phyloP scores from a whole-genome alignment of 345 rosid species.

The Eucalyptus leucophloia region DNA sequence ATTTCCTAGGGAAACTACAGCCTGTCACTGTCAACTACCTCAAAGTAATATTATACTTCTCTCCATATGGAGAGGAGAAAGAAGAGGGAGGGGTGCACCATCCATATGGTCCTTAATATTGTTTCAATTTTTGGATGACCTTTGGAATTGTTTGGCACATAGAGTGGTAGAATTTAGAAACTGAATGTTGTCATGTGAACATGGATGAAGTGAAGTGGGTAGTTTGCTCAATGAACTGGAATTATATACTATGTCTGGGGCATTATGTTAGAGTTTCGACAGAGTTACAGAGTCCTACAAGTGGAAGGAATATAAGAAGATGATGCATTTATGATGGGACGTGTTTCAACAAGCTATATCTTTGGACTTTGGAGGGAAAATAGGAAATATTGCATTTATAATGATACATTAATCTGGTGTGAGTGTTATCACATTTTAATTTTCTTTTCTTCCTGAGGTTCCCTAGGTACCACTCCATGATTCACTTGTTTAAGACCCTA shows the following conservation, averaged over 20 bases:
- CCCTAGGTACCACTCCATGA: slow-evolving; percentile 46
- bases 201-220: background rate
- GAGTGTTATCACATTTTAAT: background rate
- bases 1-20: background rate
- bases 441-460: background rate
- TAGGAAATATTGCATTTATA: background rate
- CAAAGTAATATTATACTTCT: background rate
- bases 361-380: background rate
- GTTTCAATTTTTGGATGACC: background rate
- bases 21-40: background rate
- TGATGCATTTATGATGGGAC: background rate
- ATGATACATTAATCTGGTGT: background rate
- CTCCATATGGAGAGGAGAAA: background rate
- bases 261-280: background rate
- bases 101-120: background rate
- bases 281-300: background rate
- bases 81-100: background rate
- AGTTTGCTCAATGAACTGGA: background rate
- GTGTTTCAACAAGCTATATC: background rate
- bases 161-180: background rate
- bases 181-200: background rate
- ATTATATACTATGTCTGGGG: background rate
- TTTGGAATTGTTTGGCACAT: background rate
- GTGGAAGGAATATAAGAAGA: background rate
- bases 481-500: slow-evolving; percentile 38